Evolutionary conservation across 805 yeast genomes (phyloP), one percentile per base, ranked within the genome.

Genomic region (Ogataea glucozyma): DNA sequence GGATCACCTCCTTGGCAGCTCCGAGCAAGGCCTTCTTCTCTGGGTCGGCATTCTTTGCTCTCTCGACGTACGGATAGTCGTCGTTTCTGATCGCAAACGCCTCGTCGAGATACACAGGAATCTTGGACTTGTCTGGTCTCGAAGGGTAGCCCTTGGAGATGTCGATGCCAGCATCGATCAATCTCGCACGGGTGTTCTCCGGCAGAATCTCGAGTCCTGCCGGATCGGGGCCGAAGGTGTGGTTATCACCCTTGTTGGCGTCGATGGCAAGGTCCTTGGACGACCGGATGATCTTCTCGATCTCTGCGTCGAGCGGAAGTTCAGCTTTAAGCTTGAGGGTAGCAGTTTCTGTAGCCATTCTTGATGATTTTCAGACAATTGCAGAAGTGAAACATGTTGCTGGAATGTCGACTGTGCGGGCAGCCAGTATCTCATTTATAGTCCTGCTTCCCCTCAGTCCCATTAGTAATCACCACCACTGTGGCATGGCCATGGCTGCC

Each of bases 11-110:
- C 52, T 58, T 66, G 31, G 64, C 71, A 49, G 71, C 72, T 7
- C 70, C 63, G 37, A 69, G 61, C 14, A 69, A 52, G 5, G 72
- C 71, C 48, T 66, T 68, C 60, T 70, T 70, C 44, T 65, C 70
- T 9, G 67, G 69, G 46, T 70, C 74, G 6, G 74, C 73, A 38
- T 43, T 54, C 48, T 57, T 56, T 26, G 61, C 70, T 38, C 69
- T 52, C 47, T 65, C 70, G 37, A 55, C 47, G 48, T 64, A 71
- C 19, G 62, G 64, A 31, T 51, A 54, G 24, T 58, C 67, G 46
- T 64, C 60, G 41, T 62, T 57, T 49, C 74, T 65, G 29, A 67
- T 64, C 7, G 55, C 63, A 22, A 42, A 49, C 8, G 72, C 74
- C 40, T 71, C 73, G 43, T 71, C 75, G 10, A 69, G 49, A 48